Base-by-base conservation (phyloP, 2,329 filamentous ascomycete genomes). In the Aureobasidium uvarum region DNA sequence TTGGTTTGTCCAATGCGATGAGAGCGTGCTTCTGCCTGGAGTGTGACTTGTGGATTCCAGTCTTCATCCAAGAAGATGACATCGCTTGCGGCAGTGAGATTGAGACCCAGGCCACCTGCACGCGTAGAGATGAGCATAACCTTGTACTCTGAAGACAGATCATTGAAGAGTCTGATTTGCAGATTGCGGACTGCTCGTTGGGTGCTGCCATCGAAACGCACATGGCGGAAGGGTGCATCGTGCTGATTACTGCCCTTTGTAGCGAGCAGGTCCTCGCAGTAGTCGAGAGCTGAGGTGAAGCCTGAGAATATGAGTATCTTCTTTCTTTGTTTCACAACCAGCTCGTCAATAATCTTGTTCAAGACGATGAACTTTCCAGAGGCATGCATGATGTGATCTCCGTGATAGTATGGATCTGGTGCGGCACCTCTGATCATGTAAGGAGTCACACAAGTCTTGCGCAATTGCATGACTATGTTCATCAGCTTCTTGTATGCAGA, bases 281-380 rank as follows among this genome's bases (percentile, higher is more conserved):
- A 78, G 67, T 84, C 78, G 0, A 86, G 74, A 3, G 80, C 82
- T 13, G 75, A 74, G 0, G 81, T 84, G 66, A 85, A 85, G 2
- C 81, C 78, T 0, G 83, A 84, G 66, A 86, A 86, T n/a, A 86
- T 82, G 6, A 86, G 73, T 0, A 85, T 75, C 67, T 85, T 85
- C 69, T 82, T 81, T n/a, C 74, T 73, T 56, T 82, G 76, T 65
- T 81, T 78, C 58, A 84, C 71, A 1, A 85, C 79, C 1, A 81
- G 74, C 65, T 83, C 77, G 14, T 78, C 77, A 39, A 84, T 71
- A 4, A 84, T 74, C 69, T 83, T 85, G 54, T 82, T 78, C 0
- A 86, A 73, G 0, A 85, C 75, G 20, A 85, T 81, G 70, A 85
- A 84, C 68, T 86, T 86, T 31, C 82, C 82, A 0, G 83, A 85